Evolutionary conservation across 495 filamentous ascomycete genomes (phyloP).

Genomic region (Lentithecium fluviatile): DNA sequence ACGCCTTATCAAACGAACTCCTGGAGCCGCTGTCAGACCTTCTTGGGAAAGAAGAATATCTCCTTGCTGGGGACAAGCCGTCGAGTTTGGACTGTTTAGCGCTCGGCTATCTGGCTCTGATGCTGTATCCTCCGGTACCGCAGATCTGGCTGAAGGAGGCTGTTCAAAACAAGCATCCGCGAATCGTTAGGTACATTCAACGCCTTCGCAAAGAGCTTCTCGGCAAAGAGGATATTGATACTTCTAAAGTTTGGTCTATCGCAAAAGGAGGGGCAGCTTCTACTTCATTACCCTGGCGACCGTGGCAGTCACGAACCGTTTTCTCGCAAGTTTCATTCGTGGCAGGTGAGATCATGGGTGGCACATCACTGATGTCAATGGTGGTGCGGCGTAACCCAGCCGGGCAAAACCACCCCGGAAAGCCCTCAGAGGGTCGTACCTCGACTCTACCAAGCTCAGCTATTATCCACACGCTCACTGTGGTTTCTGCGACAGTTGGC

Average conservation of each 20-base stretch:
- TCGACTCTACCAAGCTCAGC: constrained; percentile 29
- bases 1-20: constrained; percentile 64
- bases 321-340: no score
- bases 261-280: not conserved
- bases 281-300: not conserved
- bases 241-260: constrained; percentile 24
- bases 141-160: constrained; percentile 67
- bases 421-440: not conserved
- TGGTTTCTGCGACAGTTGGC: constrained; percentile 6
- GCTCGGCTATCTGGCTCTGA: constrained; percentile 73
- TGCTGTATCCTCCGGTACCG: constrained; percentile 67
- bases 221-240: constrained; percentile 13
- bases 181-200: constrained; percentile 51
- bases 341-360: not conserved
- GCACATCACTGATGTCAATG: constrained; percentile 14
- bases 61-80: constrained; percentile 52
- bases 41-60: constrained; percentile 55
- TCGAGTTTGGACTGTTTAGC: constrained; percentile 76
- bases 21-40: constrained; percentile 67
- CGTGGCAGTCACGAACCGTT: not conserved
- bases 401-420: not conserved
- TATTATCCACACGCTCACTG: constrained; percentile 11
- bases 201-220: constrained; percentile 30
- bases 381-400: not conserved
- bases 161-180: constrained; percentile 57